Percentiles rank a stretch among this genome's conserved stretches.
Conservation (phyloP, 345 rosid species). For the Populus deltoides region DNA sequence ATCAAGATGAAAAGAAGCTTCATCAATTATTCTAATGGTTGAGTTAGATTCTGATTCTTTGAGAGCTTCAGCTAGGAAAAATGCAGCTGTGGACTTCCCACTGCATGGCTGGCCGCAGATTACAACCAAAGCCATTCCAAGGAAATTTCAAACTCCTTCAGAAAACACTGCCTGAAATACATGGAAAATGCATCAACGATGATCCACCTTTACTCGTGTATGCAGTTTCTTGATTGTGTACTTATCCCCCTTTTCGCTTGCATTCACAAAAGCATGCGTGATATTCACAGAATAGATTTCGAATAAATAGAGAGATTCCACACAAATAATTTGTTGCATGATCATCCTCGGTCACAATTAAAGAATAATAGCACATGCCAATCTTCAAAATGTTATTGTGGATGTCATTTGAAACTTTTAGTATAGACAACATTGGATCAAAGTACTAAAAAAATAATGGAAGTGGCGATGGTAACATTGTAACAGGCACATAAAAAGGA, state of each 20-base stretch:
- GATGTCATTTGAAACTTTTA: not conserved
- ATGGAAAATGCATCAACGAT: not conserved
- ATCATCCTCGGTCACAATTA: no score
- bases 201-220: no score
- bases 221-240: not conserved
- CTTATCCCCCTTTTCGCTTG: no score
- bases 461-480: not conserved
- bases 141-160: not conserved
- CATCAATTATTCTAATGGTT: conserved; percentile 60
- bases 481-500: not conserved
- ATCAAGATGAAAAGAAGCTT: conserved; percentile 77
- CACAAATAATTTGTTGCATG: no score
- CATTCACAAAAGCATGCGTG: not conserved
- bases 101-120: conserved; percentile 96
- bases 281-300: not conserved
- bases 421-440: not conserved
- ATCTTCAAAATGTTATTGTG: not conserved
- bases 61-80: conserved; percentile 59
- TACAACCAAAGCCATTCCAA: conserved; percentile 86
- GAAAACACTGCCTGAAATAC: not conserved
- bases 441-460: not conserved
- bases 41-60: conserved; percentile 64
- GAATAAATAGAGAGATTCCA: not conserved
- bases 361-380: not conserved
- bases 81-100: conserved; percentile 75